phyloP scores from a whole-genome alignment of 805 yeast genomes.

The Candida gorgasii region DNA sequence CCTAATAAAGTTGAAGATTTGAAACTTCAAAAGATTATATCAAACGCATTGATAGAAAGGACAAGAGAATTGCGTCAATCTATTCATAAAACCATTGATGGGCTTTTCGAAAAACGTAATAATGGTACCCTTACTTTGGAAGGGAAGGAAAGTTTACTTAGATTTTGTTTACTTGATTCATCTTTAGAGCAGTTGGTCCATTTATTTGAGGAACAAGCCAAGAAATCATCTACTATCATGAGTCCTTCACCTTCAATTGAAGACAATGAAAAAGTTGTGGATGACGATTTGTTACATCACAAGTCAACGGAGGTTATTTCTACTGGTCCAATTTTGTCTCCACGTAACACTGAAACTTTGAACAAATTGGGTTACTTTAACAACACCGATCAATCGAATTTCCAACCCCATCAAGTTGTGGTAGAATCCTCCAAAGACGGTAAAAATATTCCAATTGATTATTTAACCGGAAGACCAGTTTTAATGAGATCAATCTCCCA shows the following conservation, averaged over 20 bases:
- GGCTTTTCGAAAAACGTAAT: constrained; percentile 47
- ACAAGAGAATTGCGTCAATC: constrained; percentile 51
- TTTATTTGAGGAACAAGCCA: constrained; percentile 45
- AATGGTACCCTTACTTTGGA: constrained; percentile 50
- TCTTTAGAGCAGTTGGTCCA: constrained; percentile 54
- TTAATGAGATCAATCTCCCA: constrained; percentile 63
- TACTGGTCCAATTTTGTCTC: constrained; percentile 55
- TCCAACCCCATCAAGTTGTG: constrained; percentile 71
- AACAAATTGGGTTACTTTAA: constrained; percentile 23
- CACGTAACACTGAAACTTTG: constrained; percentile 30
- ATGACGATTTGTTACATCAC: constrained; percentile 40
- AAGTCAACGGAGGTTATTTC: constrained; percentile 51
- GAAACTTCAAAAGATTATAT: constrained; percentile 45
- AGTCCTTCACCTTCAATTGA: constrained; percentile 22
- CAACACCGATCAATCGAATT: constrained; percentile 23
- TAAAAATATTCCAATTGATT: constrained; percentile 56
- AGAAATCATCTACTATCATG: constrained; percentile 11
- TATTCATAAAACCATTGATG: constrained; percentile 53
- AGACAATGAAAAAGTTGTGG: not conserved
- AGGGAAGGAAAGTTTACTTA: constrained; percentile 53
- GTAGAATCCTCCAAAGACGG: constrained; percentile 61
- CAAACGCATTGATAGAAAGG: constrained; percentile 52
- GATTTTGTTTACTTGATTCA: constrained; percentile 56
- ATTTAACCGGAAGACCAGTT: constrained; percentile 71
- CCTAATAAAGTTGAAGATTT: constrained; percentile 36